Evolutionary conservation across 2,329 filamentous ascomycete species (phyloP).

Genomic region (Ilyonectria robusta): DNA sequence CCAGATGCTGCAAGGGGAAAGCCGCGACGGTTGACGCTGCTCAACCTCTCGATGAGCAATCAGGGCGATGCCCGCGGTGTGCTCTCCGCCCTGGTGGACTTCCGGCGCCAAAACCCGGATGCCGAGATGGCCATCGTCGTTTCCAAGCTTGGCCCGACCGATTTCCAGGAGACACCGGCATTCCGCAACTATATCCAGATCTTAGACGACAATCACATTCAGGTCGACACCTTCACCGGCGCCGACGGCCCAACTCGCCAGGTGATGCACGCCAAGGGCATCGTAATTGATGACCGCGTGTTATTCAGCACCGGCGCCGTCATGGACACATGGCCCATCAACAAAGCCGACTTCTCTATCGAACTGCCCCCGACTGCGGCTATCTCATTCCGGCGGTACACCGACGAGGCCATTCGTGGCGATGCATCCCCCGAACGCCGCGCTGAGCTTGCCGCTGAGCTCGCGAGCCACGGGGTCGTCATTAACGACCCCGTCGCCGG

Average conservation of each 20-base stretch:
- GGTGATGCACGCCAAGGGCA: constrained; percentile 16
- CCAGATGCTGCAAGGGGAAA: not conserved
- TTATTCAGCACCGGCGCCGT: constrained; percentile 10
- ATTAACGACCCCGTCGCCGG: constrained; percentile 6
- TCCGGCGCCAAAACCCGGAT: not conserved
- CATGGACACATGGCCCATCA: constrained; percentile 14
- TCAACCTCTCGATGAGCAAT: not conserved
- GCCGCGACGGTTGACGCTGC: not conserved
- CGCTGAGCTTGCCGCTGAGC: constrained; percentile 8
- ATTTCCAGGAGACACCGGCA: not conserved
- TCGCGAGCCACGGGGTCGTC: not conserved
- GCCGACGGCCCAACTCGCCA: constrained; percentile 1
- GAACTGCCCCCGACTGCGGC: not conserved
- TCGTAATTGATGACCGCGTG: constrained; percentile 1
- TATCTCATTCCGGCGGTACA: not conserved
- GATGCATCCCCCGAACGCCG: constrained; percentile 1
- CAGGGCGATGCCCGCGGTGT: not conserved
- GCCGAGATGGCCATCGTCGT: not conserved
- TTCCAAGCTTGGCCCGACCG: not conserved
- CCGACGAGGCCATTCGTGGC: not conserved
- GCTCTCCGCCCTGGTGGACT: not conserved
- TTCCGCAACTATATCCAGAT: not conserved
- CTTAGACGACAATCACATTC: not conserved
- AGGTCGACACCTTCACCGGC: not conserved
- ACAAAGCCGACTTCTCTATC: constrained; percentile 8